Base-by-base conservation (phyloP, 441 rosid species). In the Populus hybrid region DNA sequence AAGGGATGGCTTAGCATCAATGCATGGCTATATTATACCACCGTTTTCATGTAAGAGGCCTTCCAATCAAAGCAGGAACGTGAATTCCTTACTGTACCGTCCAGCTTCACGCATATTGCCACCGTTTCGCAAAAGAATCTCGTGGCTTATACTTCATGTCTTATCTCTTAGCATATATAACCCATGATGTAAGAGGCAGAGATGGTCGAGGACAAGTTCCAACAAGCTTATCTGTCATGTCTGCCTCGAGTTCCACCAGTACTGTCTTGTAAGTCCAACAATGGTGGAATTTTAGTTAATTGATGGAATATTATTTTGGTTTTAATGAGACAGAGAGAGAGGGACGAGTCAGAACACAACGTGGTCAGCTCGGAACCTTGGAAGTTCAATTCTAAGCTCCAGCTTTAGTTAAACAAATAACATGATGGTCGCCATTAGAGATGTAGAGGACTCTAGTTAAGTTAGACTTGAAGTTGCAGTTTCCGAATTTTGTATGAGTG, bases 221-320 rank as follows among this genome's bases (percentile, higher is more conserved):
- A 59, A 1, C 64, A 23, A 50, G 20, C 34, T 30, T 76, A 68
- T 69, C 79, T 76, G 79, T 76, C 74, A 59, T 76, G 79, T 76
- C 79, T 12, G 24, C 32, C 26, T n/a, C 69, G 2, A 57, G 38
- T 35, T 35, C 38, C 8, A 5, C 8, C 38, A 35, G 38, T 24
- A 24, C 24, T 35, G 38, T 35, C 38, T 35, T 7, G 38, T 35
- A 35, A 35, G 38, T 35, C 38, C 38, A 35, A 35, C 38, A 35
- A 35, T 35, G 38, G 38, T 35, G 38, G 38, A 35, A 35, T 30
- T 35, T 35, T 35, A 35, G 6, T 35, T 35, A 35, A 35, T 35
- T 7, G 38, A 35, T 35, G 14, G 36, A 69, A 35, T 69, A 69
- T 34, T 69, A 69, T 34, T 54, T 57, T 73, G 66, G 67, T 57